These are phyloP conservation scores for Emmonsia crescens DNA, from an alignment of 2,329 filamentous ascomycete species.

Conservation along the genomic window DNA sequence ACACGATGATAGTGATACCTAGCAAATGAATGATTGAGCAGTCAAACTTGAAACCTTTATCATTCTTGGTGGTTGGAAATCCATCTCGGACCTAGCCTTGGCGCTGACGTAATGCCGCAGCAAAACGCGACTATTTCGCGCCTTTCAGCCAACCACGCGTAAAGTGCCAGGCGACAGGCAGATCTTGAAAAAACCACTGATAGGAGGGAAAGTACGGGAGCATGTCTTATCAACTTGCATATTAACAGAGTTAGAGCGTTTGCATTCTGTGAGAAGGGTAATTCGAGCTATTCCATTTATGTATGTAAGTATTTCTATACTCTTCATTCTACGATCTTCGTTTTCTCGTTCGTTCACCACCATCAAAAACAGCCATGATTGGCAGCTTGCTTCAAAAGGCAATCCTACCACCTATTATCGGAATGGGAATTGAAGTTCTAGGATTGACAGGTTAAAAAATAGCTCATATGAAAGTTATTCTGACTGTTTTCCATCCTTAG, in stretches of 20 bases:
- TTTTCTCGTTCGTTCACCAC: neutral
- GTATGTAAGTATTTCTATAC: neutral
- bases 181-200: no score
- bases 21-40: no score
- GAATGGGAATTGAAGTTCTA: neutral
- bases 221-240: neutral
- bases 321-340: neutral
- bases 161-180: conserved; percentile 12
- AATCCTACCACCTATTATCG: neutral
- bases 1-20: neutral
- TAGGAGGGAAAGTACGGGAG: neutral
- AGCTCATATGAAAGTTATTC: neutral
- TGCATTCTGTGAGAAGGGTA: neutral
- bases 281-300: neutral
- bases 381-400: neutral
- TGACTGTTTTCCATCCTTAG: neutral
- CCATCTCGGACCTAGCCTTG: no score
- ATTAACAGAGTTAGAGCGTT: neutral
- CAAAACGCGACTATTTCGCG: conserved; percentile 1
- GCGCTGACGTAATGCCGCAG: conserved; percentile 2
- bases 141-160: neutral
- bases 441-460: neutral
- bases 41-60: neutral
- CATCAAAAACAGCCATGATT: neutral
- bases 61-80: no score